A percentile compares a stretch with the other conserved stretches of the same genome.
Evolutionary conservation across 768 basidiomycete species (phyloP).

Genomic region (Tremella yokohamensis): DNA sequence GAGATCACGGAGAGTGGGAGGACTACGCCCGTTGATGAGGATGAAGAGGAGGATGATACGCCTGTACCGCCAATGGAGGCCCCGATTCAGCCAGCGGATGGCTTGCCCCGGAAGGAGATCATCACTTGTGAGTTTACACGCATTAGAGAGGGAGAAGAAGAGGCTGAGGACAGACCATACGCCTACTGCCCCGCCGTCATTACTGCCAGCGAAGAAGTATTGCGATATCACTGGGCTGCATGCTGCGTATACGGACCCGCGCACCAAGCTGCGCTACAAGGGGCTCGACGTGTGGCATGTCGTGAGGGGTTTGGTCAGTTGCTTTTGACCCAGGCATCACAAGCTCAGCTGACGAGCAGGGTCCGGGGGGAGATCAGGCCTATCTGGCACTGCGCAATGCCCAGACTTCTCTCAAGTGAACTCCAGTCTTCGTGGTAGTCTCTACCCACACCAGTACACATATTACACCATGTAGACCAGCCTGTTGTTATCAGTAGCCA

Average conservation of each 20-base stretch:
- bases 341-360: constrained; percentile 24
- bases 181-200: constrained; percentile 51
- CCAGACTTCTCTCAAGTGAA: constrained; percentile 42
- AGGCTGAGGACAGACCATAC: constrained; percentile 39
- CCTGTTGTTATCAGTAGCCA: constrained; percentile 1
- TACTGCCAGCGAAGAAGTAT: constrained; percentile 53
- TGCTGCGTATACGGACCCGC: constrained; percentile 52
- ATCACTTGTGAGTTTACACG: constrained; percentile 42
- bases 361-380: constrained; percentile 49
- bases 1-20: constrained; percentile 6
- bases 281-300: constrained; percentile 53
- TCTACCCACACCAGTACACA: background rate
- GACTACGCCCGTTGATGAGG: constrained; percentile 23
- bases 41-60: constrained; percentile 12
- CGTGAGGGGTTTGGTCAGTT: constrained; percentile 47
- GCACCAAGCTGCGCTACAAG: constrained; percentile 52
- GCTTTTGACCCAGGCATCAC: background rate
- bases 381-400: constrained; percentile 46
- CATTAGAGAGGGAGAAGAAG: background rate
- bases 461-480: background rate
- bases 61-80: too few relatives aligned
- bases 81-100: too few relatives aligned
- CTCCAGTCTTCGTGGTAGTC: background rate
- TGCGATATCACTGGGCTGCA: constrained; percentile 55
- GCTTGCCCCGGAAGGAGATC: constrained; percentile 28